Evolutionary conservation across 2,329 filamentous ascomycete genomes (phyloP).

Genomic region (Trichoderma asperellum): DNA sequence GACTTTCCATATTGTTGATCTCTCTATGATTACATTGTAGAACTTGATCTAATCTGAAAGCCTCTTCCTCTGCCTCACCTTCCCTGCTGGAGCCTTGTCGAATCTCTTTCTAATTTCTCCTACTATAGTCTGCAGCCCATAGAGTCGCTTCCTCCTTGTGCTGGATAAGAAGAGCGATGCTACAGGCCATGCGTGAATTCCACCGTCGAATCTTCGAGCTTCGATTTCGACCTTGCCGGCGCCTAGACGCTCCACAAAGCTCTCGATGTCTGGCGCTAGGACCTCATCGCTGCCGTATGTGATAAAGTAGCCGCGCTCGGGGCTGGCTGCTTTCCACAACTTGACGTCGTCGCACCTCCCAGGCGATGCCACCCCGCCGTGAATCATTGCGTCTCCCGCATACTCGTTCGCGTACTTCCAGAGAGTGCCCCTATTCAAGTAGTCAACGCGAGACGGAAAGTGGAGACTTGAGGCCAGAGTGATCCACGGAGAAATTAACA

Average conservation of each 20-base stretch:
- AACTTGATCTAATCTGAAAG: slow-evolving; percentile 69
- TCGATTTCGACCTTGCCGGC: slow-evolving; percentile 59
- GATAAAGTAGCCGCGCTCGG: slow-evolving; percentile 68
- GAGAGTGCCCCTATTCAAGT: slow-evolving; percentile 68
- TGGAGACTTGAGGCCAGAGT: slow-evolving; percentile 71
- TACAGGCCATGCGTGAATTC: slow-evolving; percentile 83
- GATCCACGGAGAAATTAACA: slow-evolving; percentile 81
- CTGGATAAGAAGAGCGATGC: slow-evolving; percentile 62
- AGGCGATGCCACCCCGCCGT: slow-evolving; percentile 59
- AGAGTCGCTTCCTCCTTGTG: slow-evolving; percentile 53
- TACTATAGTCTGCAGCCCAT: slow-evolving; percentile 53
- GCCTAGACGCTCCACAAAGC: slow-evolving; percentile 60
- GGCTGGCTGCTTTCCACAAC: slow-evolving; percentile 70
- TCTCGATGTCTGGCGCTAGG: slow-evolving; percentile 70
- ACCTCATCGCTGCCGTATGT: slow-evolving; percentile 79
- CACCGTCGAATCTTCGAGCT: slow-evolving; percentile 63
- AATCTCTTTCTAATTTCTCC: slow-evolving; percentile 44
- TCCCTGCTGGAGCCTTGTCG: slow-evolving; percentile 31
- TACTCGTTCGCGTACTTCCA: slow-evolving; percentile 74
- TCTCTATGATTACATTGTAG: slow-evolving; percentile 45
- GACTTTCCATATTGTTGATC: slow-evolving; percentile 35
- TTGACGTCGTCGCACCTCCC: slow-evolving; percentile 67
- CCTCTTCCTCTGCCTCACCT: slow-evolving; percentile 36
- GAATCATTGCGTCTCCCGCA: slow-evolving; percentile 47
- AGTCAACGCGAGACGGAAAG: slow-evolving; percentile 73